Percentiles rank a stretch among this genome's conserved stretches.
Conservation (phyloP, 1,139 yeast genomes). For the Maudiozyma humilis region DNA sequence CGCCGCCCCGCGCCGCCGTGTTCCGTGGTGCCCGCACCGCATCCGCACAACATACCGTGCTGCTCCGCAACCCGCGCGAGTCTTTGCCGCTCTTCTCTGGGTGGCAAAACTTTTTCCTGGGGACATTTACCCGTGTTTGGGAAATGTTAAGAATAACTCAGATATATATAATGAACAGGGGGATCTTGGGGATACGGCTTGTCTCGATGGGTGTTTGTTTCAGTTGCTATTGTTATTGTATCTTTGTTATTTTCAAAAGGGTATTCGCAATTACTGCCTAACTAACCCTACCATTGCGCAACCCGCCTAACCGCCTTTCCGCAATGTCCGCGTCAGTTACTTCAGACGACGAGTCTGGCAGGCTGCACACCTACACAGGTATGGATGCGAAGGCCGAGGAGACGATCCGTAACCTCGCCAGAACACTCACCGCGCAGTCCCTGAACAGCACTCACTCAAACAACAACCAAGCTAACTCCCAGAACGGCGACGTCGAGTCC, state of each 20-base stretch:
- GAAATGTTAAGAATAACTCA: too few relatives aligned
- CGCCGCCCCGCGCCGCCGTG: background rate
- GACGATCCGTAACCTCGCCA: slow-evolving; percentile 13
- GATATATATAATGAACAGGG: too few relatives aligned
- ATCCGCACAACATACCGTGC: background rate
- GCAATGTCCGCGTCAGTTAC: slow-evolving; percentile 2
- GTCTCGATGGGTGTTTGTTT: too few relatives aligned
- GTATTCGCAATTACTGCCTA: background rate
- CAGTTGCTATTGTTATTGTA: too few relatives aligned
- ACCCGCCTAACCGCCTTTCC: too few relatives aligned
- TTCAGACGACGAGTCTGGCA: slow-evolving; percentile 6
- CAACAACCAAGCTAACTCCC: background rate
- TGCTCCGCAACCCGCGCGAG: too few relatives aligned
- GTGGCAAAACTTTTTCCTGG: background rate
- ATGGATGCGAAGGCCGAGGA: slow-evolving; percentile 14
- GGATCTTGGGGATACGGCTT: too few relatives aligned
- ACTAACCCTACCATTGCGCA: too few relatives aligned
- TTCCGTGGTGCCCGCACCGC: background rate
- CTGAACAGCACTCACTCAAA: background rate
- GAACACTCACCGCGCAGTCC: slow-evolving; percentile 11
- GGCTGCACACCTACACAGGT: slow-evolving; percentile 13
- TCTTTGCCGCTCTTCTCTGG: background rate
- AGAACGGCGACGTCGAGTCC: background rate
- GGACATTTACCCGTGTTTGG: too few relatives aligned
- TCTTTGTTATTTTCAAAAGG: background rate